A percentile compares a stretch with the other conserved stretches of the same genome.
Evolutionary conservation across 2,329 filamentous ascomycete species (phyloP).

Genomic region (Blastomyces gilchristii): DNA sequence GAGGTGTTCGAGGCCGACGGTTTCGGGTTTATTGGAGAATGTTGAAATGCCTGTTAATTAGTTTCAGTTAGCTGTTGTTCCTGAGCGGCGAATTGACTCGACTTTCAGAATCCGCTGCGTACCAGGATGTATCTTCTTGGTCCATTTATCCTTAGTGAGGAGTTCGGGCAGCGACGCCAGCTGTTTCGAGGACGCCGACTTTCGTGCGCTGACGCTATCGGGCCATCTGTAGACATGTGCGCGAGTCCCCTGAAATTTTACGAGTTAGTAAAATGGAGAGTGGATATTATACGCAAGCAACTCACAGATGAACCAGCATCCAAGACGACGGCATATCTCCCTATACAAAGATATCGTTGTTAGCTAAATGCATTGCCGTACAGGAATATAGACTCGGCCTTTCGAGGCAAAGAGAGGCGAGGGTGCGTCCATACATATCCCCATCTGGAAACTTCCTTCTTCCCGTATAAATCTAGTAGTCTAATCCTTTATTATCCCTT

Average conservation of each 20-base stretch:
- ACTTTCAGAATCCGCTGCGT: conserved; percentile 12
- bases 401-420: neutral
- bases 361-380: conserved; percentile 13
- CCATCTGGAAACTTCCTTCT: conserved; percentile 26
- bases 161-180: conserved; percentile 65
- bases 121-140: conserved; percentile 88
- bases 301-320: conserved; percentile 85
- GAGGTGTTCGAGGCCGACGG: conserved; percentile 73
- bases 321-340: conserved; percentile 82
- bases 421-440: conserved; percentile 29
- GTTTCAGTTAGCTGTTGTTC: neutral
- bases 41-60: conserved; percentile 59
- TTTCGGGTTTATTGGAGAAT: conserved; percentile 65
- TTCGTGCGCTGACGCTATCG: conserved; percentile 58
- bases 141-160: conserved; percentile 76
- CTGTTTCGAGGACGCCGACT: conserved; percentile 47
- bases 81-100: no score
- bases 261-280: neutral
- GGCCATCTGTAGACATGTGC: conserved; percentile 93
- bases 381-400: neutral
- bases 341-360: conserved; percentile 25
- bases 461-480: neutral
- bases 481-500: neutral
- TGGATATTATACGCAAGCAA: conserved; percentile 9
- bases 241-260: conserved; percentile 58